Evolutionary conservation across 2,329 filamentous ascomycete genomes (phyloP).

Genomic region (Ascochyta lentis): DNA sequence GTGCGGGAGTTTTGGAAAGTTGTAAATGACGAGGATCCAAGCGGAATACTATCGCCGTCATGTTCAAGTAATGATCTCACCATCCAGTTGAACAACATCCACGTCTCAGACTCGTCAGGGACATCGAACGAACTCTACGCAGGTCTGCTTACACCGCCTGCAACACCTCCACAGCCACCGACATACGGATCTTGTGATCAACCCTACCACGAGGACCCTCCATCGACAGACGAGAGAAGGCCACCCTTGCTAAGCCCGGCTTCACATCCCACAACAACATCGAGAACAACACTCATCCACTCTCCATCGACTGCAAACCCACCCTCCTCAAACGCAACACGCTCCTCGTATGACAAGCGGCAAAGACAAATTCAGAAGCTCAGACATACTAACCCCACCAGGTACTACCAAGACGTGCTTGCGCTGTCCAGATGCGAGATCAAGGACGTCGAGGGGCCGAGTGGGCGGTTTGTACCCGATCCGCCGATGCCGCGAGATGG

Average conservation of each 20-base stretch:
- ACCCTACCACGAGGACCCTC: too few species aligned
- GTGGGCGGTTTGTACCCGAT: conserved; percentile 14
- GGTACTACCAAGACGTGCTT: conserved; percentile 20
- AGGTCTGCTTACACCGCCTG: background rate
- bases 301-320: background rate
- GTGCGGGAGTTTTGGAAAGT: background rate
- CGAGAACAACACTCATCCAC: background rate
- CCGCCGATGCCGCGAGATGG: background rate
- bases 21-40: background rate
- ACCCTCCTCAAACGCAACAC: background rate
- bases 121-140: too few species aligned
- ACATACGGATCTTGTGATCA: background rate
- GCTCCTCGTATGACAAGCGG: conserved; percentile 8
- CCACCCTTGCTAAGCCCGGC: background rate
- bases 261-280: background rate
- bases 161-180: background rate
- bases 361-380: background rate
- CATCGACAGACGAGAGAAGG: background rate
- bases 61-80: background rate
- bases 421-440: conserved; percentile 21
- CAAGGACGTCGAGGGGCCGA: conserved; percentile 8
- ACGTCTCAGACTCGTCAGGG: background rate
- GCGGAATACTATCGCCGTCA: too few species aligned
- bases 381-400: background rate
- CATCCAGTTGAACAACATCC: background rate